Percentiles rank a stretch among this genome's conserved stretches.
Evolutionary conservation across 495 filamentous ascomycete genomes (phyloP).

Genomic region (Daldinia childiae): DNA sequence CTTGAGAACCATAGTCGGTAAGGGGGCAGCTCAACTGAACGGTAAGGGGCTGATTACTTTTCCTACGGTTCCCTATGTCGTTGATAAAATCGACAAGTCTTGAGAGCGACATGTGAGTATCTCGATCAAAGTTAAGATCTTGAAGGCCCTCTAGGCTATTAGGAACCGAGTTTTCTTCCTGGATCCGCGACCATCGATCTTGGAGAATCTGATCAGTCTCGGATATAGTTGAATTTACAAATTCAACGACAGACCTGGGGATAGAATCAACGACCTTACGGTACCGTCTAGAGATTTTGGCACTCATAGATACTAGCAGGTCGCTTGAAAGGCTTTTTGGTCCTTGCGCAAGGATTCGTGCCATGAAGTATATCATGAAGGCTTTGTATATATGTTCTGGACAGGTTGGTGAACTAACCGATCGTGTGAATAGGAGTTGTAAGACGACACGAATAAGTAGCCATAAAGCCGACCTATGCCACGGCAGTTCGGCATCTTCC

Average conservation of each 20-base stretch:
- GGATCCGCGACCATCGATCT: slow-evolving; percentile 24
- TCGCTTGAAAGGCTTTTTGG: slow-evolving; percentile 42
- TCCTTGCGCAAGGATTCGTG: slow-evolving; percentile 49
- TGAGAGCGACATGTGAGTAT: slow-evolving; percentile 2
- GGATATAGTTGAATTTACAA: slow-evolving; percentile 28
- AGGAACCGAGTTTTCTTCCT: not conserved
- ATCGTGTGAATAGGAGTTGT: slow-evolving; percentile 48
- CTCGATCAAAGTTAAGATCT: slow-evolving; percentile 9
- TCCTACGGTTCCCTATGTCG: not conserved
- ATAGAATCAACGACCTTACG: slow-evolving; percentile 51
- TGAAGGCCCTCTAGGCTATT: slow-evolving; percentile 3
- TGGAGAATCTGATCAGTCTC: not conserved
- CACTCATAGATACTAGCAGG: slow-evolving; percentile 54
- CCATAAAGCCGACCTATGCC: slow-evolving; percentile 68
- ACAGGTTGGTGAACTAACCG: not conserved
- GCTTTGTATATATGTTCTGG: slow-evolving; percentile 59
- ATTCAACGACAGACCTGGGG: slow-evolving; percentile 9
- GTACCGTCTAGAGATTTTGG: slow-evolving; percentile 61
- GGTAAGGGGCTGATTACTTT: not conserved
- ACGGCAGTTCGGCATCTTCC: slow-evolving; percentile 54
- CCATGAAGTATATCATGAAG: slow-evolving; percentile 64
- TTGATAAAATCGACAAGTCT: slow-evolving; percentile 18
- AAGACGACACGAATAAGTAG: slow-evolving; percentile 66
- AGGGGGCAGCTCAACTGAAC: slow-evolving; percentile 1
- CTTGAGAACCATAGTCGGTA: not conserved